Evolutionary conservation across 2,329 filamentous ascomycete genomes (phyloP).

Genomic region (Apiospora sp.): DNA sequence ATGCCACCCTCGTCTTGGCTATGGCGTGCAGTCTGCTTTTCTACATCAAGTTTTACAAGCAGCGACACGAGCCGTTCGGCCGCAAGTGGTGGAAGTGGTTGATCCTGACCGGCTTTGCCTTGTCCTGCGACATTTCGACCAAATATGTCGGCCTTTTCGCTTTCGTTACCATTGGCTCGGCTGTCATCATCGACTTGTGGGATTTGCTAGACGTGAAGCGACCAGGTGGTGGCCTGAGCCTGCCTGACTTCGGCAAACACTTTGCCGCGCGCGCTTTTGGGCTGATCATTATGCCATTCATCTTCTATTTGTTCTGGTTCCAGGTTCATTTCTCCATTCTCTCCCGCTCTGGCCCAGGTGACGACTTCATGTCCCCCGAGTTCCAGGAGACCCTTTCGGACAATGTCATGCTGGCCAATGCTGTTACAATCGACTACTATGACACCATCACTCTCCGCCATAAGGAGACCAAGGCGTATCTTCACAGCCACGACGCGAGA

Average conservation of each 20-base stretch:
- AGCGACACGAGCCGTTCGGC: constrained; percentile 86
- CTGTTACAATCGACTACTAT: constrained; percentile 87
- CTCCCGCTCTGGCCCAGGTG: constrained; percentile 86
- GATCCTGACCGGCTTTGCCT: constrained; percentile 88
- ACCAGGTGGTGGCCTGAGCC: constrained; percentile 78
- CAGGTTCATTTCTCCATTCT: constrained; percentile 97
- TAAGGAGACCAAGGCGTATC: constrained; percentile 96
- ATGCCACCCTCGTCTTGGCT: constrained; percentile 91
- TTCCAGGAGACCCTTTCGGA: constrained; percentile 98
- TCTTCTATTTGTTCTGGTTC: constrained; percentile 99
- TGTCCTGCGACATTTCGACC: constrained; percentile 97
- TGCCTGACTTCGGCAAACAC: constrained; percentile 86
- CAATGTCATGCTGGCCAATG: constrained; percentile 89
- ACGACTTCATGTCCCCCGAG: constrained; percentile 98
- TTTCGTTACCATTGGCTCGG: constrained; percentile 95
- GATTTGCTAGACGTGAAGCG: constrained; percentile 90
- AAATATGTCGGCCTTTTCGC: constrained; percentile 98
- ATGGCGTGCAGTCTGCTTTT: constrained; percentile 94
- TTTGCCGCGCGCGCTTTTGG: constrained; percentile 87
- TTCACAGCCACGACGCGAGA: constrained; percentile 88
- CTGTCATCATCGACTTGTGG: constrained; percentile 95
- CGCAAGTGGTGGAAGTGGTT: constrained; percentile 99
- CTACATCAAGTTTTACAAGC: constrained; percentile 98
- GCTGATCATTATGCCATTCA: constrained; percentile 88
- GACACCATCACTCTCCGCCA: constrained; percentile 88